Evolutionary conservation across 1,139 yeast species (phyloP).

Genomic region (Hansenula lynferdii): DNA sequence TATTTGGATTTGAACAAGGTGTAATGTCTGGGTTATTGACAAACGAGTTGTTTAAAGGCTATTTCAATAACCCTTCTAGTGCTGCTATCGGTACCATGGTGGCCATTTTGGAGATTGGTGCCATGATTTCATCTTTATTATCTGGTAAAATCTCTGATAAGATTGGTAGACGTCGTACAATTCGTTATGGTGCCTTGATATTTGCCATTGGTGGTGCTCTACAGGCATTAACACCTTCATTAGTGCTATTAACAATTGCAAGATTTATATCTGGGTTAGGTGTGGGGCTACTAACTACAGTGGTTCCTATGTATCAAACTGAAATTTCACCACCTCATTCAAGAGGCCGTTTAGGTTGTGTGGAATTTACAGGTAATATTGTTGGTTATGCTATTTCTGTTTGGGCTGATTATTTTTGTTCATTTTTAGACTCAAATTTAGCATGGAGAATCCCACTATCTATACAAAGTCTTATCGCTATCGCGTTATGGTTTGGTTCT

Average conservation of each 20-base stretch:
- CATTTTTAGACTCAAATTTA: conserved; percentile 48
- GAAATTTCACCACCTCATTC: conserved; percentile 89
- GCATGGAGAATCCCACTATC: conserved; percentile 82
- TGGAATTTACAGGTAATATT: conserved; percentile 90
- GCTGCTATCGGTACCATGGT: conserved; percentile 75
- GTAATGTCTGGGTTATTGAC: conserved; percentile 82
- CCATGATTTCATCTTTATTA: conserved; percentile 67
- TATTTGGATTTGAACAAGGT: conserved; percentile 91
- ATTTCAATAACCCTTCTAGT: conserved; percentile 68
- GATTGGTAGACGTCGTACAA: conserved; percentile 77
- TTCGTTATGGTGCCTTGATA: conserved; percentile 74
- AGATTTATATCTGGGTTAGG: conserved; percentile 83
- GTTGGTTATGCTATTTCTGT: conserved; percentile 82
- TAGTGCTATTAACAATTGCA: conserved; percentile 58
- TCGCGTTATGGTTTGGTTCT: conserved; percentile 63
- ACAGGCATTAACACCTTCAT: conserved; percentile 54
- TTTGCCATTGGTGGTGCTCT: conserved; percentile 78
- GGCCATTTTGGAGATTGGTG: conserved; percentile 83
- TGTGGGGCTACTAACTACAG: conserved; percentile 86
- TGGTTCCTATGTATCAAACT: conserved; percentile 91
- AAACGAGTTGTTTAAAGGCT: conserved; percentile 65
- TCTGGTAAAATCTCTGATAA: conserved; percentile 78
- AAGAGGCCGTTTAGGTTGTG: conserved; percentile 85
- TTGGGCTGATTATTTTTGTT: conserved; percentile 86
- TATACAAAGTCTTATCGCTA: conserved; percentile 74